Conservation (phyloP, 164 flowering plant species). For the Cinnamomum micranthum region DNA sequence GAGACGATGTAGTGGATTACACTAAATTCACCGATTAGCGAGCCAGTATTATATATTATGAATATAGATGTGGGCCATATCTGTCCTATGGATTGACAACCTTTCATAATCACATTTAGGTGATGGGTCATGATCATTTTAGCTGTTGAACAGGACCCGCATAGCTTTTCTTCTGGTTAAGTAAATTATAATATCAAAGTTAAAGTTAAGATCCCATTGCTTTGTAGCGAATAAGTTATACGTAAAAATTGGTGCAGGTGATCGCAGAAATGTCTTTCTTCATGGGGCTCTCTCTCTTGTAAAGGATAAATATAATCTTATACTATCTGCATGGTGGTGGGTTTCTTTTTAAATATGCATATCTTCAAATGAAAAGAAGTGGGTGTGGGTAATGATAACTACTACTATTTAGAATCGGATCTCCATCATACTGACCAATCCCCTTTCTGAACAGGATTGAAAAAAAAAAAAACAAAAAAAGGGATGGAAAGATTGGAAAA, state of each 20-base stretch:
- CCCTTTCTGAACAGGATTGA: neutral
- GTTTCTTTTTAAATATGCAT: neutral
- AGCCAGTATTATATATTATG: too few relatives aligned
- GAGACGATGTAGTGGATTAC: too few relatives aligned
- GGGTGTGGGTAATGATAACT: neutral
- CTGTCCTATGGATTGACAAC: neutral
- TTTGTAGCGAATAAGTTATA: neutral
- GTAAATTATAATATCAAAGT: too few relatives aligned
- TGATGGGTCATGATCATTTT: neutral
- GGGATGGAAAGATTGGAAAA: neutral
- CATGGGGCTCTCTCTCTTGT: neutral
- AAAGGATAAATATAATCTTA: neutral
- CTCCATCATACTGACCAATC: constrained; percentile 5
- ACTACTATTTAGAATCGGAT: neutral
- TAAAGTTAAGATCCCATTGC: neutral
- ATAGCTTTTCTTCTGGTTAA: too few relatives aligned
- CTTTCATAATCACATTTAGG: neutral
- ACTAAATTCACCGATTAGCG: too few relatives aligned
- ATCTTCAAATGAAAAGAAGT: neutral
- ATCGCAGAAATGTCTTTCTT: neutral
- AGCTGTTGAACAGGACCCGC: neutral
- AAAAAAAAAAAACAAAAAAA: neutral
- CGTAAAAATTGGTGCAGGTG: neutral
- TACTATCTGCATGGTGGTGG: constrained; percentile 6
- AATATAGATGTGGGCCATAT: neutral